Evolutionary conservation across 2,329 filamentous ascomycete species (phyloP), one percentile per base, ranked within the genome.

Genomic region (Neonectria neomacrospora): DNA sequence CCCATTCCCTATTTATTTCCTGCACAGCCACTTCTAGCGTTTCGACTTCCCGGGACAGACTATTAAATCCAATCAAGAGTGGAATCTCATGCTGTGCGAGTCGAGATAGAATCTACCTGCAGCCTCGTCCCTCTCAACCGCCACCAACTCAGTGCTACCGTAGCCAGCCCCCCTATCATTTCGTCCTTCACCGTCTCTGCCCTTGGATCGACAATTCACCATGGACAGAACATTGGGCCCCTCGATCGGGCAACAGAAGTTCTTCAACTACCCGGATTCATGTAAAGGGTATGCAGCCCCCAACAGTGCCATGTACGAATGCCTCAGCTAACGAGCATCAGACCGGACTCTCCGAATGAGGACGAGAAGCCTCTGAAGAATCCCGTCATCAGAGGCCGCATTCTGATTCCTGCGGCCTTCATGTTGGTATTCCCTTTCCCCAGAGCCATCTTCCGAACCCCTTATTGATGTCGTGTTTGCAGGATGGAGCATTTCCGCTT

Each of bases 401-500:
- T 58, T 18, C 26, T 63, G 42, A 54, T 58, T n/a, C 42, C 30
- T 10, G 55, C 60, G 22, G 60, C 54, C 16, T 45, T 54, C n/a
- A 16, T 58, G 60, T 58, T 23, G 58, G 60, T 23, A 37, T 23
- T 23, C 26, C 28, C 9, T 37, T 14, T 14, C 3, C 6, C 8
- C 11, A n/a, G 11, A n/a, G 23, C 2, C 18, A 44, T 22, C 37
- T n/a, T n/a, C 22, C n/a, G 9, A 11, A 11, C 32, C 16, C 32
- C 34, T 7, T 37, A 0, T n/a, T 58, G 30, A 57, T 48, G 20
- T 41, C 22, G 30, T 32, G 2, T 37, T 14, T 20, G 10, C 55
- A 73, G 71, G 11, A 73, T 73, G 71, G 71, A 73, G 67, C 69
- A 58, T 57, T 14, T 71, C 23, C 69, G 63, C 2, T 64, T 73